phyloP scores from a whole-genome alignment of 2,329 filamentous ascomycete genomes.

The Macroventuria anomochaeta region DNA sequence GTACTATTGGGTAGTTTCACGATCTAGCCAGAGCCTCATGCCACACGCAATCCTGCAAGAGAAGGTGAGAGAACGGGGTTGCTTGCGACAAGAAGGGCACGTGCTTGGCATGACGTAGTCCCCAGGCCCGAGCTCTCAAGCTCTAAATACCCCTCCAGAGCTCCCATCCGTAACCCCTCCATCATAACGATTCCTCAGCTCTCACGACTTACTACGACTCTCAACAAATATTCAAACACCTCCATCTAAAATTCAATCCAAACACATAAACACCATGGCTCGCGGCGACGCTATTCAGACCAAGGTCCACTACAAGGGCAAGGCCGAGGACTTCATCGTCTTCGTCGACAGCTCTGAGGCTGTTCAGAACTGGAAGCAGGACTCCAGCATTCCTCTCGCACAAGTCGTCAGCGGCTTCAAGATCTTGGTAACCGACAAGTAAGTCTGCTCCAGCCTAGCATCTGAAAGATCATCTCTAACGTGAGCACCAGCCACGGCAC shows the following conservation, averaged over 20 bases:
- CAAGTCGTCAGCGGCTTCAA: slow-evolving; percentile 89
- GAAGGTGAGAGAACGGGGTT: slow-evolving; percentile 17
- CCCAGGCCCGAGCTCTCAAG: slow-evolving; percentile 30
- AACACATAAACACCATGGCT: slow-evolving; percentile 37
- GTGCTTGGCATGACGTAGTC: slow-evolving; percentile 46
- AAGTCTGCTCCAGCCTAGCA: slow-evolving; percentile 50
- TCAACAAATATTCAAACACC: background rate
- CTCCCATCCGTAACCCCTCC: slow-evolving; percentile 28
- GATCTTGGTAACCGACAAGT: slow-evolving; percentile 90
- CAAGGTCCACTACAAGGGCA: slow-evolving; percentile 88
- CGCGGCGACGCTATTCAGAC: slow-evolving; percentile 62
- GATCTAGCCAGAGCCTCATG: slow-evolving; percentile 30
- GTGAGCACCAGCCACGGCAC: slow-evolving; percentile 72
- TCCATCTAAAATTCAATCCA: background rate
- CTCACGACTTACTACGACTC: slow-evolving; percentile 6
- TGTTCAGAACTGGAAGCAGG: slow-evolving; percentile 81
- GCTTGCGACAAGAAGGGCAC: slow-evolving; percentile 2
- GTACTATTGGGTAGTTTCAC: background rate
- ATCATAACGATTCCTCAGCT: slow-evolving; percentile 16
- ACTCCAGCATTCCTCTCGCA: slow-evolving; percentile 78
- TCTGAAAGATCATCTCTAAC: background rate
- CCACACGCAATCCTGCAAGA: slow-evolving; percentile 16
- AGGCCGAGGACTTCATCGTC: slow-evolving; percentile 71
- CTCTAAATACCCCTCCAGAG: slow-evolving; percentile 46
- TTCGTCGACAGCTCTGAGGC: slow-evolving; percentile 66